Conservation (phyloP, 2,329 filamentous ascomycete genomes). For the Aspergillus sp. region DNA sequence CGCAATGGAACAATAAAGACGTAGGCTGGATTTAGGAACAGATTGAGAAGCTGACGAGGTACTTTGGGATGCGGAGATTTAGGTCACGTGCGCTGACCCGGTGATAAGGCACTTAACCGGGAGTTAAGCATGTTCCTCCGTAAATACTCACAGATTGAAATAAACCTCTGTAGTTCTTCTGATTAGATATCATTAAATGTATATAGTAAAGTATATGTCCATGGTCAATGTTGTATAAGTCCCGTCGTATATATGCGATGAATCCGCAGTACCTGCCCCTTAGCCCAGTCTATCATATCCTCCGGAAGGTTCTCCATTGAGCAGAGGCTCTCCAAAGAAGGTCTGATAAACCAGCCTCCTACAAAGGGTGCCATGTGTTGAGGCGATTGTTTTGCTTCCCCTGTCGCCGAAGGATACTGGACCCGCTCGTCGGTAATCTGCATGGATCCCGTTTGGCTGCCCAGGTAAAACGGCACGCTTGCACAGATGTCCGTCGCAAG, state of each 20-base stretch:
- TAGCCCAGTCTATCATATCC: conserved; percentile 23
- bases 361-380: conserved; percentile 25
- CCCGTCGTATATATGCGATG: conserved; percentile 26
- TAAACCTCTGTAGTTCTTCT: not conserved
- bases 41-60: not conserved
- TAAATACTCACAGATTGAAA: not conserved
- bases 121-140: not conserved
- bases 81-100: conserved; percentile 8
- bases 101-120: not conserved
- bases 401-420: conserved; percentile 22
- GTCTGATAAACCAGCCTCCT: conserved; percentile 26
- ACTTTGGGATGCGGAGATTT: conserved; percentile 11
- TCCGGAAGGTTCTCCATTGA: conserved; percentile 19
- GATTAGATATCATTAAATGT: not conserved
- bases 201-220: not conserved
- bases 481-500: conserved; percentile 29
- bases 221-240: not conserved
- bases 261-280: conserved; percentile 23
- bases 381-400: conserved; percentile 20
- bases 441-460: conserved; percentile 23
- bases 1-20: not conserved
- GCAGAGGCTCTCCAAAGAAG: conserved; percentile 21
- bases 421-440: conserved; percentile 21
- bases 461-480: conserved; percentile 28
- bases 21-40: not conserved